Percentiles rank a stretch among this genome's conserved stretches.
Conservation (phyloP, 1,284 basidiomycete species). For the Ganoderma lucidum region DNA sequence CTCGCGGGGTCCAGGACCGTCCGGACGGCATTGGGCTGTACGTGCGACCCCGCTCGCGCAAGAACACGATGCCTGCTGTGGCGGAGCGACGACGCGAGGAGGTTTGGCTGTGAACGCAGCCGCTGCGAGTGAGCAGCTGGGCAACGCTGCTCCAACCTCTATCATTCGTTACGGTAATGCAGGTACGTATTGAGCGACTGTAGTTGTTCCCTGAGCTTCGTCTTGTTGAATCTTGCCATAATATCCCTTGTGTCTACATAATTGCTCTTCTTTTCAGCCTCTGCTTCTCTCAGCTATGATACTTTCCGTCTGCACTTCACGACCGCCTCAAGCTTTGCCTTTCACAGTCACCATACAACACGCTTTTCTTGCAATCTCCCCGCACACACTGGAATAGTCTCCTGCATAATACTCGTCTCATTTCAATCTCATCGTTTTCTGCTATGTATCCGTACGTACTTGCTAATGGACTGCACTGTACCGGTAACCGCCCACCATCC, state of each 20-base stretch:
- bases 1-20: neutral
- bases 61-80: slow-evolving; percentile 1
- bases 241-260: neutral
- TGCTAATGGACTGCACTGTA: too few species aligned
- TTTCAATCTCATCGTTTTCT: neutral
- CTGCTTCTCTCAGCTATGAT: neutral
- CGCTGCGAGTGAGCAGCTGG: neutral
- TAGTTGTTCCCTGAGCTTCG: neutral
- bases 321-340: neutral
- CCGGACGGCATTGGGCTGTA: slow-evolving; percentile 17
- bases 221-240: neutral
- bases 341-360: neutral
- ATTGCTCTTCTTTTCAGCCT: neutral
- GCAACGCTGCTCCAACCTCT: neutral
- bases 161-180: neutral
- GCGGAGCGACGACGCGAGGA: neutral
- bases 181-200: neutral
- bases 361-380: neutral
- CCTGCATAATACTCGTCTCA: neutral
- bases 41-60: slow-evolving; percentile 11
- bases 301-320: too few species aligned
- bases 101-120: neutral
- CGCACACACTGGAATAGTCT: neutral
- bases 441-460: neutral
- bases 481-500: too few species aligned